phyloP scores from a whole-genome alignment of 768 basidiomycete species.

The Kwoniella botswanensis region DNA sequence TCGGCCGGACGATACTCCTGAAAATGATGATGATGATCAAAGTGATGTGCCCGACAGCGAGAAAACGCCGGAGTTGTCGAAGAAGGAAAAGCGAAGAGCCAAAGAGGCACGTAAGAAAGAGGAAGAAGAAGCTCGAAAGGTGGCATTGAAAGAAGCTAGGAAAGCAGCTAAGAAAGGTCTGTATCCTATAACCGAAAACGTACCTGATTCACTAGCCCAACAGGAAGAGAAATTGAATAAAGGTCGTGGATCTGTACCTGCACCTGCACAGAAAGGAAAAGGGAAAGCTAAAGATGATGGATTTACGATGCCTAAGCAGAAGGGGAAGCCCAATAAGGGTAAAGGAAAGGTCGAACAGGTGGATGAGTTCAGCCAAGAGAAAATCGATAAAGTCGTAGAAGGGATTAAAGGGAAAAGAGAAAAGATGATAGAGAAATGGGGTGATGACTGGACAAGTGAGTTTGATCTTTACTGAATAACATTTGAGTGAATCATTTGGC shows the following conservation, averaged over 20 bases:
- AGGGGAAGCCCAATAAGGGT: constrained; percentile 19
- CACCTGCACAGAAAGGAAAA: constrained; percentile 6
- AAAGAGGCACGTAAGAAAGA: constrained; percentile 74
- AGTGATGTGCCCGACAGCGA: constrained; percentile 1
- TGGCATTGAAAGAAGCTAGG: constrained; percentile 29
- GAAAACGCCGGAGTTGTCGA: constrained; percentile 62
- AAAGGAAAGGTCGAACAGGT: constrained; percentile 23
- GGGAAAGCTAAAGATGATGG: constrained; percentile 15
- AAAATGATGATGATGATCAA: constrained; percentile 25
- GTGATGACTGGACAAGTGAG: constrained; percentile 36
- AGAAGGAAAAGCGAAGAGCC: constrained; percentile 79
- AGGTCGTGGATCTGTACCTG: constrained; percentile 1
- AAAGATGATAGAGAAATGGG: constrained; percentile 46
- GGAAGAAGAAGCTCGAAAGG: constrained; percentile 52
- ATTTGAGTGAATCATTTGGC: too few relatives aligned
- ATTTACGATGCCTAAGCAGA: constrained; percentile 15
- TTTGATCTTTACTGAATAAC: too few relatives aligned
- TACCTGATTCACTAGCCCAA: constrained; percentile 17
- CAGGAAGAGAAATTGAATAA: constrained; percentile 24
- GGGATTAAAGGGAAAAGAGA: constrained; percentile 37
- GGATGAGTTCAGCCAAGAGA: constrained; percentile 26
- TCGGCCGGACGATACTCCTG: constrained; percentile 33
- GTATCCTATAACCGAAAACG: not conserved
- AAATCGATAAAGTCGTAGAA: constrained; percentile 55
- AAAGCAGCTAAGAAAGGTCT: constrained; percentile 26